These are phyloP conservation scores for Dicorynia guianensis DNA, from an alignment of 306 rosid genomes.

Conservation along the genomic window DNA sequence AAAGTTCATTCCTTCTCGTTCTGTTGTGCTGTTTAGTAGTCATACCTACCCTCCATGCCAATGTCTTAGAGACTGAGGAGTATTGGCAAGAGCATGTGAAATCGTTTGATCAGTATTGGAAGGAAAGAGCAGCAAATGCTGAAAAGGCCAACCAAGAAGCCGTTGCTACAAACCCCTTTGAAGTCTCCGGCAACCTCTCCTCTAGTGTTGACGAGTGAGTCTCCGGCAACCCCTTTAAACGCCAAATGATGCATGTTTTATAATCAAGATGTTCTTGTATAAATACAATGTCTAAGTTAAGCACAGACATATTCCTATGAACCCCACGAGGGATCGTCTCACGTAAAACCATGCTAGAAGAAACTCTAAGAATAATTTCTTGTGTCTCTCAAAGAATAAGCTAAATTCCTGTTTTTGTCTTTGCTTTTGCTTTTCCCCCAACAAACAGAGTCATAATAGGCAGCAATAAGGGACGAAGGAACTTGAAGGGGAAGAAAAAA, in stretches of 20 bases:
- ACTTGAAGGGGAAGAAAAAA: background rate
- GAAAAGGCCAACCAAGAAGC: conserved; percentile 26
- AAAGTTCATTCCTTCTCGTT: conserved; percentile 17
- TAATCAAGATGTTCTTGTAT: no score
- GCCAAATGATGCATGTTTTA: no score
- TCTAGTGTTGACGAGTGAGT: conserved; percentile 53
- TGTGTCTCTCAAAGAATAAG: background rate
- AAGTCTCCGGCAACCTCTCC: conserved; percentile 49
- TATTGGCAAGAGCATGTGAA: background rate
- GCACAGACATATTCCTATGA: no score
- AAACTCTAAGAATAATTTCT: no score
- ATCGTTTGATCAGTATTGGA: conserved; percentile 65
- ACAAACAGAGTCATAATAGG: conserved; percentile 42
- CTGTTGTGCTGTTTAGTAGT: conserved; percentile 40
- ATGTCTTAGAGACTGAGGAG: conserved; percentile 8
- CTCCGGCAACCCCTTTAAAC: no score
- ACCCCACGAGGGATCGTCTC: no score
- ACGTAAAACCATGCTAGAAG: no score
- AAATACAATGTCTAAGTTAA: no score
- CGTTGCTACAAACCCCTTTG: conserved; percentile 50
- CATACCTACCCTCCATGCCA: conserved; percentile 42
- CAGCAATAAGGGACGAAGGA: conserved; percentile 46
- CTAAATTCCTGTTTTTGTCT: background rate
- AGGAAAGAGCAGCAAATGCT: conserved; percentile 48
- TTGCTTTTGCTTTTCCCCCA: background rate